Percentiles rank a stretch among this genome's conserved stretches.
Evolutionary conservation across 331 rosid genomes (phyloP).

Genomic region (Acacia concinna): DNA sequence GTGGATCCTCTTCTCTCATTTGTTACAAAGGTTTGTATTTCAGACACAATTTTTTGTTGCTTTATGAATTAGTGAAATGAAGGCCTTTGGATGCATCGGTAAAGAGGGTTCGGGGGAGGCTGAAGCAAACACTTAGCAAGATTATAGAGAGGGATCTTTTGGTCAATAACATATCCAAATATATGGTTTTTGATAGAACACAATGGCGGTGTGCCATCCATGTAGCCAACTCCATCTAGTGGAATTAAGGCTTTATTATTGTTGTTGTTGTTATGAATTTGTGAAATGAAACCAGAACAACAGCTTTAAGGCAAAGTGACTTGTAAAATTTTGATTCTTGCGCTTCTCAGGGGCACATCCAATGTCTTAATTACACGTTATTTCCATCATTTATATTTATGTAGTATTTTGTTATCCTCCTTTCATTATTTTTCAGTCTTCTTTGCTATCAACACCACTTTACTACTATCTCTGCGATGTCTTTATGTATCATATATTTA

Average conservation of each 20-base stretch:
- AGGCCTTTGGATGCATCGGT: too few relatives aligned
- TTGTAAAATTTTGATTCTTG: constrained; percentile 13
- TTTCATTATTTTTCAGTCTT: neutral
- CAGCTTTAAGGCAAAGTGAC: neutral
- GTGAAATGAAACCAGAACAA: constrained; percentile 20
- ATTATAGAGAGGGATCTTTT: too few relatives aligned
- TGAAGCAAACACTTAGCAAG: too few relatives aligned
- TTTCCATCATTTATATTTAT: too few relatives aligned
- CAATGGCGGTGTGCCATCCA: too few relatives aligned
- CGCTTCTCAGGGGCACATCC: too few relatives aligned
- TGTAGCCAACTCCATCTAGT: too few relatives aligned
- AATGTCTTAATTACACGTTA: too few relatives aligned
- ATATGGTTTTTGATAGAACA: too few relatives aligned
- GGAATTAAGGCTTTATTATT: too few relatives aligned
- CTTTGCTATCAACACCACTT: neutral
- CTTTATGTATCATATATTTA: neutral
- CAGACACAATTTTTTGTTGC: constrained; percentile 21
- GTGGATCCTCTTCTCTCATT: constrained; percentile 99
- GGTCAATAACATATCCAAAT: too few relatives aligned
- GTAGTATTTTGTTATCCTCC: neutral
- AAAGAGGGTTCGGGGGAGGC: too few relatives aligned
- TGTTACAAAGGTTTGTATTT: constrained; percentile 86
- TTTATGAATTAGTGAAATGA: constrained; percentile 20
- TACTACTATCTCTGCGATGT: constrained; percentile 21
- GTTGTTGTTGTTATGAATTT: constrained; percentile 25